These are phyloP conservation scores for Phoenix roebelenii DNA, from an alignment of 176 grass and related monocot species.

Conservation along the genomic window DNA sequence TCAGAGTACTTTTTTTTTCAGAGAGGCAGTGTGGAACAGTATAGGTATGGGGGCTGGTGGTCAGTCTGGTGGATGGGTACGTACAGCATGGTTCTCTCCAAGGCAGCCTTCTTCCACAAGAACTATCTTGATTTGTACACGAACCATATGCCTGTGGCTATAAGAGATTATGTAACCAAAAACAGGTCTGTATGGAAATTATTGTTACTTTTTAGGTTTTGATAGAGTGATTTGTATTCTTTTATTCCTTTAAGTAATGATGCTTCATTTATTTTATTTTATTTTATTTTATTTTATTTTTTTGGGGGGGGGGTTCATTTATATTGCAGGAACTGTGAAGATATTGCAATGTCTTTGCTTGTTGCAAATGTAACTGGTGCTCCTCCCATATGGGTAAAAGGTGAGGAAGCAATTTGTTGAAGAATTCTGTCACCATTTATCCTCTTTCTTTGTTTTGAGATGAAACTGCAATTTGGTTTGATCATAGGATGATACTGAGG, in stretches of 20 bases:
- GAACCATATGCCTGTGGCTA: constrained; percentile 43
- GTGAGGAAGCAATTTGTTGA: constrained; percentile 30
- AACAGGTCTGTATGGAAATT: background rate
- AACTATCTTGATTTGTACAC: constrained; percentile 72
- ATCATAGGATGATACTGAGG: background rate
- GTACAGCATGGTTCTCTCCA: constrained; percentile 94
- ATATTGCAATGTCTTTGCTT: constrained; percentile 97
- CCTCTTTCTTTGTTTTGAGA: background rate
- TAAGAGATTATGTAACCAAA: constrained; percentile 34
- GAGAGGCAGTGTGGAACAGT: constrained; percentile 25
- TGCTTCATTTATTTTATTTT: background rate
- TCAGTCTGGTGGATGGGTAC: constrained; percentile 96
- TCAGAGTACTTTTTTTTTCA: constrained; percentile 12
- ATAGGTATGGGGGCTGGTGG: constrained; percentile 79
- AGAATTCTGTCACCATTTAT: background rate
- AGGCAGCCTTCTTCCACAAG: constrained; percentile 70
- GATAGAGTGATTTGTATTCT: too few species aligned
- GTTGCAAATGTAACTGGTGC: constrained; percentile 70
- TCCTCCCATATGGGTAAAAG: constrained; percentile 98
- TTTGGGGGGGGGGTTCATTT: background rate
- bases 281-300: constrained; percentile 1
- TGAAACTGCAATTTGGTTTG: constrained; percentile 5
- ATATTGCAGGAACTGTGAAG: constrained; percentile 77
- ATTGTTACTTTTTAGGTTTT: too few species aligned
- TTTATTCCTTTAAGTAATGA: too few species aligned